These are phyloP conservation scores for Inga leiocalycina DNA, from an alignment of 306 rosid genomes.

Conservation along the genomic window DNA sequence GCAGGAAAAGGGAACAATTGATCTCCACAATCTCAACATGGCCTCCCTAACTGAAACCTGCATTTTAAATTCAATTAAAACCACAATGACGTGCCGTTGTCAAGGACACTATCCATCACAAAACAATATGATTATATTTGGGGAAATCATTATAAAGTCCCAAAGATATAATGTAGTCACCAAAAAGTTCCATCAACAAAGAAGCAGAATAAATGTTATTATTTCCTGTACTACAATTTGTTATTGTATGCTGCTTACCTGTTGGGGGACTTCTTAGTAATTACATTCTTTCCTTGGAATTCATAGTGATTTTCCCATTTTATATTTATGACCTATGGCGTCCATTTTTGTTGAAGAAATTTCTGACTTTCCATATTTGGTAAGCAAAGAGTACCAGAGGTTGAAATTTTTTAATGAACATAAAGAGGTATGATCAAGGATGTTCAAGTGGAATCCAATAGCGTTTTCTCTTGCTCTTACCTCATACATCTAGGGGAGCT, in stretches of 20 bases:
- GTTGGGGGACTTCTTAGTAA: too few relatives aligned
- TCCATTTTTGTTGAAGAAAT: neutral
- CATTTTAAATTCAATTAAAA: constrained; percentile 25
- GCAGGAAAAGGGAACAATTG: constrained; percentile 58
- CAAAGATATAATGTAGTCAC: too few relatives aligned
- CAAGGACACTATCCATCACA: neutral
- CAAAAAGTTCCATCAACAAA: too few relatives aligned
- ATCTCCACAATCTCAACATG: constrained; percentile 50
- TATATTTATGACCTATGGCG: neutral
- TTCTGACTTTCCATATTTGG: neutral
- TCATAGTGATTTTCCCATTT: too few relatives aligned
- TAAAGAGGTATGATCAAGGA: constrained; percentile 13
- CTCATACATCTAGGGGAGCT: constrained; percentile 63
- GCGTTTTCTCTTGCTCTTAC: constrained; percentile 38
- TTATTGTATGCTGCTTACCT: too few relatives aligned
- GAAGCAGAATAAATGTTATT: too few relatives aligned
- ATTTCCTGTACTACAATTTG: too few relatives aligned
- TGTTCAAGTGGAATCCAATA: neutral
- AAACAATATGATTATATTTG: neutral
- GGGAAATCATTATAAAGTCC: too few relatives aligned
- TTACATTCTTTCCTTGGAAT: too few relatives aligned
- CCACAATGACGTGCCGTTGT: neutral
- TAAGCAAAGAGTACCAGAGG: constrained; percentile 12
- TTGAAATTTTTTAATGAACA: neutral
- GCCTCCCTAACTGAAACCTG: constrained; percentile 57